Evolutionary conservation across 768 basidiomycete genomes (phyloP), one percentile per base, ranked within the genome.

Genomic region (Thelephora aurantiotincta): DNA sequence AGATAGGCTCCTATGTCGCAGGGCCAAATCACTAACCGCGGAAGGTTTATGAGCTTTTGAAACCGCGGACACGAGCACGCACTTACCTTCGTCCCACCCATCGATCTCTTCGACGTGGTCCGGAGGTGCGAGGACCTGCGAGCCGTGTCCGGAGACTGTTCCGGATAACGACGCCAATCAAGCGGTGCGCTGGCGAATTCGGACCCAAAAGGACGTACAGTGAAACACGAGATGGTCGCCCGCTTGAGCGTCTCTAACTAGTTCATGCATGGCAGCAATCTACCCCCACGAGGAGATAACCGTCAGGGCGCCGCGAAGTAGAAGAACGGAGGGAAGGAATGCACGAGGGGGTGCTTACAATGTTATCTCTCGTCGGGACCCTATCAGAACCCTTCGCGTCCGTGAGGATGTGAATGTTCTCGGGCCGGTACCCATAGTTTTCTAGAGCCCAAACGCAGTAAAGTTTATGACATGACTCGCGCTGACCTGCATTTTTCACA

Each of bases 181-280:
- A 30, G 26, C 26, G 26, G 26, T 30, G 26, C 26, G 26, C 9
- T 9, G 4, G 26, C 9, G 26, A 30, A 30, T 4, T 9, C 26
- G 26, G 26, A 30, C 9, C 26, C 26, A 7, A 57, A 1, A 11
- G 13, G 3, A 16, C 70, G 48, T 46, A 78, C 77, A 80, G 38
- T 76, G 75, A 48, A 80, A 77, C 50, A 78, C 73, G 52, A 76
- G 72, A 1, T 58, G 68, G 50, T 78, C 78, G 0, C 72, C 72
- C 2, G 68, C 51, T 14, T 63, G 58, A 7, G 69, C 70, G 33
- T 59, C 71, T 26, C 58, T 51, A 0, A 76, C 71, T 6, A 80
- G 60, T 2, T 63, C 62, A 0, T 61, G 50, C 45, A 77, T 70
- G 33, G 71, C 68, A 7, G 52, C 54, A 18, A 66, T 54, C 75